These are phyloP conservation scores for Quercus cerris DNA, from an alignment of 306 rosid species.

Conservation along the genomic window DNA sequence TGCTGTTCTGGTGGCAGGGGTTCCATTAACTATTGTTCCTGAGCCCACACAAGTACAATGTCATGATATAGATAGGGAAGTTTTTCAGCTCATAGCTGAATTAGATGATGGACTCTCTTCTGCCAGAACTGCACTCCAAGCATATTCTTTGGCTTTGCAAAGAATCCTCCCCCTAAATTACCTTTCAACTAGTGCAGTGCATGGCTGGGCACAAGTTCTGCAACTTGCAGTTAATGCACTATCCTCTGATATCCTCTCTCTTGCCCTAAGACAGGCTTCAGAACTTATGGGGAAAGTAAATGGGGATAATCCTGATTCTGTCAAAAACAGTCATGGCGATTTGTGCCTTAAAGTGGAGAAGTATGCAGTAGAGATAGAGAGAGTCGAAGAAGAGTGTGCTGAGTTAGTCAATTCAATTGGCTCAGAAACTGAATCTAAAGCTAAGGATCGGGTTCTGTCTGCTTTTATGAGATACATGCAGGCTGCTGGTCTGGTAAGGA, in stretches of 20 bases:
- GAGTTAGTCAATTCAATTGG: constrained; percentile 67
- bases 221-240: constrained; percentile 63
- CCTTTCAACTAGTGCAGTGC: constrained; percentile 78
- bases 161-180: constrained; percentile 84
- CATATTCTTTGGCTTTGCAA: constrained; percentile 83
- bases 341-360: constrained; percentile 64
- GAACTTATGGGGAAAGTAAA: constrained; percentile 60
- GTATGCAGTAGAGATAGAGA: constrained; percentile 66
- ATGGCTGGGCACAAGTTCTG: constrained; percentile 91
- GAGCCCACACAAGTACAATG: constrained; percentile 97
- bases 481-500: constrained; percentile 50
- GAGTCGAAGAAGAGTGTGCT: constrained; percentile 63
- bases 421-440: constrained; percentile 65
- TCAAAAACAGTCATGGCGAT: constrained; percentile 57
- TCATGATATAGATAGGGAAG: constrained; percentile 88
- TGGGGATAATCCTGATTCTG: constrained; percentile 52
- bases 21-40: constrained; percentile 95
- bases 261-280: constrained; percentile 86
- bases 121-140: constrained; percentile 58
- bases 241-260: constrained; percentile 77
- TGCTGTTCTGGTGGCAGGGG: constrained; percentile 81
- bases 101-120: constrained; percentile 76
- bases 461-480: constrained; percentile 73
- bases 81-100: constrained; percentile 68
- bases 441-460: constrained; percentile 73